Conservation (phyloP, 805 yeast genomes). For the Metschnikowia peoriensis region DNA sequence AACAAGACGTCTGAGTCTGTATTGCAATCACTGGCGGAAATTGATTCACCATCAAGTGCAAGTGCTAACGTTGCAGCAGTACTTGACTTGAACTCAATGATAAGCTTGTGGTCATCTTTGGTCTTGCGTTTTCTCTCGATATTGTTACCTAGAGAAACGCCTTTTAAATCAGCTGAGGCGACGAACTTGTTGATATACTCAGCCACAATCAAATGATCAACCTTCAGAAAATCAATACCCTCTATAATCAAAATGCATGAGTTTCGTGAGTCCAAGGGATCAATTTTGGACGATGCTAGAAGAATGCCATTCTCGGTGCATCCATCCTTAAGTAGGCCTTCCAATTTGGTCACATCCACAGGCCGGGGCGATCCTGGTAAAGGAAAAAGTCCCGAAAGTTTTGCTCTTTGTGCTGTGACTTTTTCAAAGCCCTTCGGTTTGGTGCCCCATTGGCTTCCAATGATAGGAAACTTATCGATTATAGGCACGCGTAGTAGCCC, state of each 20-base stretch:
- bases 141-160: conserved; percentile 31
- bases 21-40: conserved; percentile 26
- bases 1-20: conserved; percentile 5
- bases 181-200: conserved; percentile 47
- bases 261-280: conserved; percentile 37
- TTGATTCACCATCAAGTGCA: conserved; percentile 38
- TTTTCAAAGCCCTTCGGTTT: conserved; percentile 72
- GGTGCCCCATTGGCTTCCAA: conserved; percentile 64
- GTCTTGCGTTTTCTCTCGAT: conserved; percentile 34
- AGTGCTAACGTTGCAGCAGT: conserved; percentile 54
- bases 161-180: conserved; percentile 40
- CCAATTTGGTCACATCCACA: conserved; percentile 40
- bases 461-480: conserved; percentile 50
- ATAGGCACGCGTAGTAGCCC: conserved; percentile 42
- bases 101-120: conserved; percentile 37
- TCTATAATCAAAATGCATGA: conserved; percentile 32
- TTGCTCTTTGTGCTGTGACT: conserved; percentile 73
- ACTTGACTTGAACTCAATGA: conserved; percentile 52
- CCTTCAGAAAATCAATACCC: conserved; percentile 30
- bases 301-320: conserved; percentile 29
- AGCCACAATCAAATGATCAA: conserved; percentile 39
- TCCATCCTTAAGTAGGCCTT: conserved; percentile 37
- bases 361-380: conserved; percentile 51
- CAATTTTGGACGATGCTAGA: conserved; percentile 34
- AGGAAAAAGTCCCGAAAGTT: conserved; percentile 75